A percentile compares a stretch with the other conserved stretches of the same genome.
Conservation (phyloP, 495 filamentous ascomycete genomes). For the Podospora comata region DNA sequence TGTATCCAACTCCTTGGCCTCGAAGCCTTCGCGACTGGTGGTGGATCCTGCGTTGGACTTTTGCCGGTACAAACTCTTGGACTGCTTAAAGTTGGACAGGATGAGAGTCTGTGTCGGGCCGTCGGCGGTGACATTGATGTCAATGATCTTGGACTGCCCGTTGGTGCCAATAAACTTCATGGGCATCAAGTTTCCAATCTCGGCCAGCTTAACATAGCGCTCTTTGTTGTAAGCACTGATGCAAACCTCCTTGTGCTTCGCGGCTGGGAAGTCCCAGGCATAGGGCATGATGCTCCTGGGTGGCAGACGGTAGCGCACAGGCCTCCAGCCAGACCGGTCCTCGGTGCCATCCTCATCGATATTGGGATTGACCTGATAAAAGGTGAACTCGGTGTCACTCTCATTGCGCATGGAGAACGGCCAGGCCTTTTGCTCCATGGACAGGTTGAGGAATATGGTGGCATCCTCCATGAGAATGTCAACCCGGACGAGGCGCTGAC, state of each 20-base stretch:
- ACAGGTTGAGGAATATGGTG: conserved; percentile 89
- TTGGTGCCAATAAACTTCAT: conserved; percentile 68
- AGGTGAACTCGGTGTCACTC: conserved; percentile 91
- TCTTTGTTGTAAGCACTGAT: conserved; percentile 75
- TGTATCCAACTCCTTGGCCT: conserved; percentile 86
- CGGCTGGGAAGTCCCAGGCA: conserved; percentile 96
- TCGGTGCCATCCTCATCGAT: conserved; percentile 79
- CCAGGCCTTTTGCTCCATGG: conserved; percentile 88
- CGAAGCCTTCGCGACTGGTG: conserved; percentile 64
- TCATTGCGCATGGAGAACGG: conserved; percentile 98
- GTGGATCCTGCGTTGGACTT: conserved; percentile 61
- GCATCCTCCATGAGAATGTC: conserved; percentile 88
- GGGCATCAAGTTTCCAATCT: conserved; percentile 91
- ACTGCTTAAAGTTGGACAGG: conserved; percentile 88
- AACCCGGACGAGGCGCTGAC: conserved; percentile 81
- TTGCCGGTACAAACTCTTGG: conserved; percentile 92
- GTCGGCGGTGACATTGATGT: conserved; percentile 91
- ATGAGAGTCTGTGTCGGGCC: conserved; percentile 93
- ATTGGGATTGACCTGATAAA: conserved; percentile 75
- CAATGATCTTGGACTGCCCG: conserved; percentile 73
- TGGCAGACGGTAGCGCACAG: conserved; percentile 88
- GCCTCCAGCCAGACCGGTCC: conserved; percentile 80
- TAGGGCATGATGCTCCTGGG: conserved; percentile 98
- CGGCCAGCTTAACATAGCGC: conserved; percentile 86
- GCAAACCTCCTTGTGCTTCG: conserved; percentile 90